Evolutionary conservation across 371 early-diverging fungal genomes (phyloP).

Genomic region (Circinella umbellata): DNA sequence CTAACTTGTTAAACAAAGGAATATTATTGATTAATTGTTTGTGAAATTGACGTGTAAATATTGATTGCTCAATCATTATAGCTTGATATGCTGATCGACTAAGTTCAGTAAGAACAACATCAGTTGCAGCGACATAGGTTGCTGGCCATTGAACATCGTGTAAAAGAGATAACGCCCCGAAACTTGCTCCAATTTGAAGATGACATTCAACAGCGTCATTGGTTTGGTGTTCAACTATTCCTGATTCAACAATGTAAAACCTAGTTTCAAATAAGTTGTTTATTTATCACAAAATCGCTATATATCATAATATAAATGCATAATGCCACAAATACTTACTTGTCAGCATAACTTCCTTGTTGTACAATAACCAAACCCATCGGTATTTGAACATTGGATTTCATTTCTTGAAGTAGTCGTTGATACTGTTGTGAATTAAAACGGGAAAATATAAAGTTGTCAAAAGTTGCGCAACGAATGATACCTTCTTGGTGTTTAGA

Average conservation of each 20-base stretch:
- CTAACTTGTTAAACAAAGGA: slow-evolving; percentile 82
- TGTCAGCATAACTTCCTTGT: background rate
- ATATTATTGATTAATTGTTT: slow-evolving; percentile 89
- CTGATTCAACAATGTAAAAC: slow-evolving; percentile 2
- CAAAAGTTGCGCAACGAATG: background rate
- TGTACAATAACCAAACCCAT: background rate
- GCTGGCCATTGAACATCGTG: slow-evolving; percentile 97
- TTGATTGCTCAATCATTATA: slow-evolving; percentile 90
- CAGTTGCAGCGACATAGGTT: slow-evolving; percentile 80
- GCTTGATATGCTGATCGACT: slow-evolving; percentile 93
- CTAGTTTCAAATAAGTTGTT: background rate
- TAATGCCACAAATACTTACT: background rate
- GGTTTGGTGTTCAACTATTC: slow-evolving; percentile 22
- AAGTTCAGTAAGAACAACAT: slow-evolving; percentile 90
- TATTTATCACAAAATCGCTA: background rate
- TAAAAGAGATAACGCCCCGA: slow-evolving; percentile 98
- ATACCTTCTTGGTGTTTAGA: background rate
- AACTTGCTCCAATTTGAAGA: slow-evolving; percentile 35
- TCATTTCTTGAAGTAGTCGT: background rate
- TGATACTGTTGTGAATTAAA: background rate
- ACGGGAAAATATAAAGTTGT: background rate
- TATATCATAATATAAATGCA: background rate
- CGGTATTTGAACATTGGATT: background rate
- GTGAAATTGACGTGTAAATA: slow-evolving; percentile 86
- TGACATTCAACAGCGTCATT: slow-evolving; percentile 31